These are phyloP conservation scores for Picea engelmannii DNA, from an alignment of 83 land plant genomes.

Conservation along the genomic window DNA sequence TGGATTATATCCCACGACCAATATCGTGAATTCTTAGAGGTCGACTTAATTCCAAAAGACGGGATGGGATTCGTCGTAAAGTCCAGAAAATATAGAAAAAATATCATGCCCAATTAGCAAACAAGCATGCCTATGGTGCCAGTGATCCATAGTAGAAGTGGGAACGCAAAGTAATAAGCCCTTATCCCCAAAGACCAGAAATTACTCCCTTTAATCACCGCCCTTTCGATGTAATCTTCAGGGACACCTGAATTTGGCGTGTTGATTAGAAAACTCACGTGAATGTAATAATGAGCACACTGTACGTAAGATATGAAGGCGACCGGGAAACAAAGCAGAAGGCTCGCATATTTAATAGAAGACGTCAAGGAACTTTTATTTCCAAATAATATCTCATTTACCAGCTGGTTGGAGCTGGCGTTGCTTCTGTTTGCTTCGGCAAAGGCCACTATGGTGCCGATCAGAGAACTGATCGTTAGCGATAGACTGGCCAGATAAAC, in stretches of 20 bases:
- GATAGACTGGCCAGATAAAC: no score
- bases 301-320: constrained; percentile 62
- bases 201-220: constrained; percentile 41
- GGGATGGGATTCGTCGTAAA: constrained; percentile 10
- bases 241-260: constrained; percentile 31
- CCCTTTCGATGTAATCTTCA: constrained; percentile 18
- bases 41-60: not conserved
- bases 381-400: constrained; percentile 23
- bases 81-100: constrained; percentile 20
- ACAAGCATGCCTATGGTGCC: constrained; percentile 52
- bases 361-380: constrained; percentile 39
- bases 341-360: constrained; percentile 48
- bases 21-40: no score
- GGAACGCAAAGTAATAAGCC: constrained; percentile 44
- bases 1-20: no score
- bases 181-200: constrained; percentile 58
- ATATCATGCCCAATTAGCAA: constrained; percentile 27
- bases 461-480: no score
- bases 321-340: constrained; percentile 48
- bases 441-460: not conserved
- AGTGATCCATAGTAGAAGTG: constrained; percentile 51
- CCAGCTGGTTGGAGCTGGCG: not conserved
- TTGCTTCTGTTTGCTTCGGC: not conserved
- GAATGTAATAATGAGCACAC: constrained; percentile 40
- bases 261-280: constrained; percentile 55